Evolutionary conservation across 2,329 filamentous ascomycete genomes (phyloP), one percentile per base, ranked within the genome.

Genomic region (Epichloe festucae): DNA sequence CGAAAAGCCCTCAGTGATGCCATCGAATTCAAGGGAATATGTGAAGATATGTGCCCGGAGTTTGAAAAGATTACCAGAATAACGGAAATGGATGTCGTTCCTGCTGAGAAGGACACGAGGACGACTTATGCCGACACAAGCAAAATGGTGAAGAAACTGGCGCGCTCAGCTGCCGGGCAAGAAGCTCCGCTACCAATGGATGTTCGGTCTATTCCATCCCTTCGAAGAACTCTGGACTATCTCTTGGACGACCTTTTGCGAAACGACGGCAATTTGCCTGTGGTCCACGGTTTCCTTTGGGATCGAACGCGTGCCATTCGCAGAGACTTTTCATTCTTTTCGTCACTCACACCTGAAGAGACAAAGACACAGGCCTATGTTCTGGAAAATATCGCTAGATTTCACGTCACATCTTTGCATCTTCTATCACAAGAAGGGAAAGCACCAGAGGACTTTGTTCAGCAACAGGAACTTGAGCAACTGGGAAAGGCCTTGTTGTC

Each of bases 31-130:
- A 81, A 81, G 61, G 82, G 82, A 14, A 82, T 81, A 45, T 84
- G 81, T 58, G 78, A 84, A 58, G 78, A 82, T 27, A 85, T 84
- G 81, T 85, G 82, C 54, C 82, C 82, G 5, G 78, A 83, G 55
- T 84, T 77, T 63, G 82, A 85, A 61, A 78, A 77, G 62, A 74
- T 82, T 36, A 77, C 73, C 48, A 73, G 81, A 54, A 83, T 85
- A 52, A 76, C 75, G 46, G 79, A 84, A 60, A 69, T 73, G 57
- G 78, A 84, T 54, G 73, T 82, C 21, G 74, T 77, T 56, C 66
- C 66, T 6, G 70, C 76, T 6, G 81, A 84, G 59, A 81, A 78
- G 58, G 70, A 72, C 51, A 56, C 65, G 1, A 57, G 60, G 35
- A 74, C 70, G 1, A 62, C 65, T 19, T 72, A 75, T 59, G 70